A percentile compares a stretch with the other conserved stretches of the same genome.
Conservation (phyloP, 2,329 filamentous ascomycete genomes). For the Neocucurbitaria cava region DNA sequence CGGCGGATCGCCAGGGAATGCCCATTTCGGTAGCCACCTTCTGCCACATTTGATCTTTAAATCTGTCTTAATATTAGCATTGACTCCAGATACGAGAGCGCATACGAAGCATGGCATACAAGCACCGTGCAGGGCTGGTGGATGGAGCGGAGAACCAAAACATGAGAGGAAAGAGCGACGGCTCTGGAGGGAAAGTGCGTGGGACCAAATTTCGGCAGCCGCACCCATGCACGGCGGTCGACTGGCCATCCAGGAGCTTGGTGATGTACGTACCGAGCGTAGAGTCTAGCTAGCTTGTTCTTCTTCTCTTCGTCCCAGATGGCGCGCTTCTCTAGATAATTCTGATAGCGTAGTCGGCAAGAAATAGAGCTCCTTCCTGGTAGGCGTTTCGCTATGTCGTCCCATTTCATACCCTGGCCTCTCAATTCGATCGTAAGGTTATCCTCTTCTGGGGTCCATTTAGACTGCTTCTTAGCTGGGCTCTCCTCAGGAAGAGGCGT, state of each 20-base stretch:
- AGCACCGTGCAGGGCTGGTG: neutral
- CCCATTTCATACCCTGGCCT: constrained; percentile 95
- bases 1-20: constrained; percentile 91
- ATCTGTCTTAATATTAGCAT: constrained; percentile 63
- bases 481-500: constrained; percentile 46
- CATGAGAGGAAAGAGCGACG: constrained; percentile 1
- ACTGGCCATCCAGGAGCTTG: constrained; percentile 13
- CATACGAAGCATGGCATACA: constrained; percentile 13
- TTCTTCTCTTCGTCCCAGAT: constrained; percentile 98
- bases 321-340: constrained; percentile 90
- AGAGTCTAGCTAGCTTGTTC: constrained; percentile 92
- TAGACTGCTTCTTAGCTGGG: constrained; percentile 71
- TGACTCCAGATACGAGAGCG: constrained; percentile 2
- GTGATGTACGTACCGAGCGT: constrained; percentile 75
- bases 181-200: constrained; percentile 1
- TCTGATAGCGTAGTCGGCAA: constrained; percentile 94
- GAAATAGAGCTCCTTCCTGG: constrained; percentile 93
- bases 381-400: constrained; percentile 91
- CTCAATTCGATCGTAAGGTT: constrained; percentile 91
- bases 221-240: constrained; percentile 3
- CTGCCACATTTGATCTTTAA: constrained; percentile 98
- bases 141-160: constrained; percentile 10
- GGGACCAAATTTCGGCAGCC: constrained; percentile 12
- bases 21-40: constrained; percentile 95
- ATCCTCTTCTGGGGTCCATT: constrained; percentile 95